These are phyloP conservation scores for Solidago caesia DNA, from an alignment of 129 eudicot species.

Conservation along the genomic window DNA sequence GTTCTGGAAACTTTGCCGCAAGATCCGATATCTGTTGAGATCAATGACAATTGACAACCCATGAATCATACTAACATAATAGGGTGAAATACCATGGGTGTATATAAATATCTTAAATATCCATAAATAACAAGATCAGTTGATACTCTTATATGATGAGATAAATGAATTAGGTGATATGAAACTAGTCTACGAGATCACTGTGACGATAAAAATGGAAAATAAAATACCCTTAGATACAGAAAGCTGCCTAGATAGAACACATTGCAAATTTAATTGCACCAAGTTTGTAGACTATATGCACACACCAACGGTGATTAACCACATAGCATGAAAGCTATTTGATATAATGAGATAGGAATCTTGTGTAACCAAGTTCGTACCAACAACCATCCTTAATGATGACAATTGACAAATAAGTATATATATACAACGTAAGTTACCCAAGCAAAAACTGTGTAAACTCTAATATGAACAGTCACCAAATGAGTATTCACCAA, in stretches of 20 bases:
- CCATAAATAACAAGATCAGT: no score
- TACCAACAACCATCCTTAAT: not conserved
- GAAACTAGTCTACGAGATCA: no score
- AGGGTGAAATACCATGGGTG: not conserved
- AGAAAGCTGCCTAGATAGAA: no score
- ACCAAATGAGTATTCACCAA: not conserved
- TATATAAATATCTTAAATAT: not conserved
- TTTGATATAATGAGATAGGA: not conserved
- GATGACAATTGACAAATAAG: not conserved
- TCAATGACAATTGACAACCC: slow-evolving; percentile 16
- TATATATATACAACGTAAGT: not conserved
- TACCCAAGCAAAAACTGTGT: not conserved
- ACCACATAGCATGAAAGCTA: not conserved
- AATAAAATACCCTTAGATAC: no score
- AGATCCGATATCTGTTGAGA: slow-evolving; percentile 62
- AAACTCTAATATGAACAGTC: not conserved
- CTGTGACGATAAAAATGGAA: no score
- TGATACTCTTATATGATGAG: no score
- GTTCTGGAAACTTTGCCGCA: slow-evolving; percentile 64
- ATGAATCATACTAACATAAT: slow-evolving; percentile 7
- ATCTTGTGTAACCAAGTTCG: not conserved
- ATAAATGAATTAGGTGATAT: no score
- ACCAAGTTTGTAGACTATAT: not conserved
- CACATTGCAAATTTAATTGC: not conserved
- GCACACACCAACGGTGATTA: not conserved